Evolutionary conservation across 176 grass and related monocot species (phyloP), one percentile per base, ranked within the genome.

Genomic region (Dactylis glomerata): DNA sequence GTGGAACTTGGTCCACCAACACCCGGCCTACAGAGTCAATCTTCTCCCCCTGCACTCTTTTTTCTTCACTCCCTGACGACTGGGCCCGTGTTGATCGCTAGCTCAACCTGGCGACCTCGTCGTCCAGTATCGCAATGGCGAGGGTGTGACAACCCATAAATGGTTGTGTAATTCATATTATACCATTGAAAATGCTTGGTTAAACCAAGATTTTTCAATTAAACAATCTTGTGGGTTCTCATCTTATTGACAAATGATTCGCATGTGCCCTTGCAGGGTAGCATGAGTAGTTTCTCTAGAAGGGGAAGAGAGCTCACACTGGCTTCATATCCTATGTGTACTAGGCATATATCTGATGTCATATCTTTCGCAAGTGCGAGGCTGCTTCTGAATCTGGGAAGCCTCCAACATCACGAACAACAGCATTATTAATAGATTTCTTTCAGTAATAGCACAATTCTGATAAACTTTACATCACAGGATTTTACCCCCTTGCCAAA

Each of bases 391-490:
- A 89, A 49, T 31, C 32, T n/a, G 32, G 56, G 51, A 82, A 33
- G 32, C 87, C 81, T 85, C 78, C 88, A 34, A 93, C 90, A 85
- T 90, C 37, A 28, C 87, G 85, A 78, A 23, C 84, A 81, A 81
- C 52, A 84, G 62, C 56, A 87, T 59, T 64, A 82, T 63, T 65
- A n/a, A n/a, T n/a, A n/a, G n/a, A n/a, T n/a, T n/a, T n/a, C n/a
- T n/a, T n/a, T n/a, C n/a, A n/a, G n/a, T n/a, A n/a, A n/a, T 32
- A 75, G 28, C 47, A 75, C 0, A 54, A 34, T 75, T 34, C 19
- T 52, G 28, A 32, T 22, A 33, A 54, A 34, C 22, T 70, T 70
- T 70, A 70, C 67, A 42, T 3, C 10, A 41, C 19, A 24, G 28
- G 1, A 0, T 22, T 22, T 55, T 7, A 57, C 3, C 0, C 56